Percentiles rank a stretch among this genome's conserved stretches.
These are phyloP conservation scores for Phyllosticta capitalensis DNA, from an alignment of 2,329 filamentous ascomycete species.

Conservation along the genomic window DNA sequence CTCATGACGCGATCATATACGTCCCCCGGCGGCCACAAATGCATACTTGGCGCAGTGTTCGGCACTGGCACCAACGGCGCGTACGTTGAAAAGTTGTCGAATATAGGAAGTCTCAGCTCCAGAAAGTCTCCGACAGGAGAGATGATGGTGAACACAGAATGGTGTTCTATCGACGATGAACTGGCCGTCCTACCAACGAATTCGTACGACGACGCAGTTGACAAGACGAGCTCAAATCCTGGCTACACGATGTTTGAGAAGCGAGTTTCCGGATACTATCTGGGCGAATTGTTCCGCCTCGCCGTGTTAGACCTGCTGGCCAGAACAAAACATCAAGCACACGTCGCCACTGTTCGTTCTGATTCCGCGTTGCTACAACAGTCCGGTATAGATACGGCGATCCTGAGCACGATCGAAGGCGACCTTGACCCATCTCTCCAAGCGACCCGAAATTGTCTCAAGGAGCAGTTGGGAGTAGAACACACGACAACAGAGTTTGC, in stretches of 20 bases:
- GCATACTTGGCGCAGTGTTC: conserved; percentile 81
- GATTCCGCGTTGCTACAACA: conserved; percentile 60
- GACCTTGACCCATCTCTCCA: conserved; percentile 65
- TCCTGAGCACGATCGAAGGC: conserved; percentile 77
- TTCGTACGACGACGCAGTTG: conserved; percentile 44
- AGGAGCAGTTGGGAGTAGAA: conserved; percentile 65
- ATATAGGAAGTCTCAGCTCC: conserved; percentile 56
- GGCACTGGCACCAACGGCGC: conserved; percentile 91
- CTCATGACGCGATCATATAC: conserved; percentile 86
- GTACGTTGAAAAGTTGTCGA: conserved; percentile 79
- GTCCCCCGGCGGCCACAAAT: conserved; percentile 54
- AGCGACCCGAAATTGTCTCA: conserved; percentile 66
- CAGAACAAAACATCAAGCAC: conserved; percentile 43
- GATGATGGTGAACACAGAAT: conserved; percentile 97
- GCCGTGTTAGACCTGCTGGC: conserved; percentile 64
- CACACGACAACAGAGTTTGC: conserved; percentile 77
- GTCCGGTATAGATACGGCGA: conserved; percentile 72
- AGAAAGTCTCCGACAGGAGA: neutral
- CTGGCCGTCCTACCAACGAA: conserved; percentile 79
- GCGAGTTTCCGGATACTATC: conserved; percentile 93
- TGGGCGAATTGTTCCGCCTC: conserved; percentile 83
- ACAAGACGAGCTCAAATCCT: conserved; percentile 35
- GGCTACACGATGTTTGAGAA: conserved; percentile 82
- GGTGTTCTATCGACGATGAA: conserved; percentile 94
- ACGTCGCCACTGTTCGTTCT: conserved; percentile 63